Evolutionary conservation across 768 basidiomycete species (phyloP).

Genomic region (Rhizopogon vesiculosus): DNA sequence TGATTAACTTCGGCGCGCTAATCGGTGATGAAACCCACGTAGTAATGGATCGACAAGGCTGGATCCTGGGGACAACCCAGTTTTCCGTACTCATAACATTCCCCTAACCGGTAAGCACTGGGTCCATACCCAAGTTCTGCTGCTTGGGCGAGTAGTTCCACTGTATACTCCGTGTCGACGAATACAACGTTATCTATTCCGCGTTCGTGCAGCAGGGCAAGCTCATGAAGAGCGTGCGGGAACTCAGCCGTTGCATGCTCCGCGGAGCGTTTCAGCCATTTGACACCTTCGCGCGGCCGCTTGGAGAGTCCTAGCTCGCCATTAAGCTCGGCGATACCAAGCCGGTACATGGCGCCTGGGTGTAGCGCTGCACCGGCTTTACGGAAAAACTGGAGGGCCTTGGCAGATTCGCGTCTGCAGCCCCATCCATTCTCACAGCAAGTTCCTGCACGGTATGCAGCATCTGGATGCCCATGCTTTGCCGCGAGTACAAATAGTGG

Average conservation of each 20-base stretch:
- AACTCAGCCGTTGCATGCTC: slow-evolving; percentile 94
- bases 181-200: slow-evolving; percentile 98
- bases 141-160: slow-evolving; percentile 91
- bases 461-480: slow-evolving; percentile 96
- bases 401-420: slow-evolving; percentile 85
- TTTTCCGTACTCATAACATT: slow-evolving; percentile 99
- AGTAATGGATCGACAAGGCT: slow-evolving; percentile 97
- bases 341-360: slow-evolving; percentile 93
- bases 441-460: slow-evolving; percentile 91
- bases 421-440: slow-evolving; percentile 99
- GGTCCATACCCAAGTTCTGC: slow-evolving; percentile 96
- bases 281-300: slow-evolving; percentile 93
- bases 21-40: slow-evolving; percentile 59
- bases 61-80: slow-evolving; percentile 98
- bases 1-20: background rate
- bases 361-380: slow-evolving; percentile 91
- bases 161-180: slow-evolving; percentile 93
- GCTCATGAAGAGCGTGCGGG: slow-evolving; percentile 93
- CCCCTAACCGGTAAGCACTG: slow-evolving; percentile 91
- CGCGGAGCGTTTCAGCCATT: slow-evolving; percentile 96
- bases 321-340: slow-evolving; percentile 94
- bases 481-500: slow-evolving; percentile 94
- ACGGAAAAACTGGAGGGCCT: slow-evolving; percentile 89
- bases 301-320: slow-evolving; percentile 86
- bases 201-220: slow-evolving; percentile 91